phyloP scores from a whole-genome alignment of 441 rosid species.

The Corymbia calophylla region DNA sequence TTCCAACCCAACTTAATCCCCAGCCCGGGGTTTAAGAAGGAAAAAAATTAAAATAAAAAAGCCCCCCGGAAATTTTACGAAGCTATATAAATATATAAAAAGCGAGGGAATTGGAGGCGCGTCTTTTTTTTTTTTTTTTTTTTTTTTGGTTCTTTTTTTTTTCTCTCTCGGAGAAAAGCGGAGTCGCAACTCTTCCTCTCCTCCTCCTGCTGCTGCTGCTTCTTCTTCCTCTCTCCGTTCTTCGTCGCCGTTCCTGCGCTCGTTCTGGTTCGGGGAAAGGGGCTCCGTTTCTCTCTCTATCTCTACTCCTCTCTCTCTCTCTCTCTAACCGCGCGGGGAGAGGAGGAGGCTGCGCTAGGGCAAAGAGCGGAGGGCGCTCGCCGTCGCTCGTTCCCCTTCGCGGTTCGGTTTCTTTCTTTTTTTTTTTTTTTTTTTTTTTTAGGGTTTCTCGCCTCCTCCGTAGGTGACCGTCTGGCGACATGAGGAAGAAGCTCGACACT shows the following conservation, averaged over 20 bases:
- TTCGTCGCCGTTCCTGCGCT: background rate
- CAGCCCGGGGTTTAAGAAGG: background rate
- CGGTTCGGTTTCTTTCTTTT: background rate
- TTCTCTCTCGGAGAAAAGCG: background rate
- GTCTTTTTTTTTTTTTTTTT: too few species aligned
- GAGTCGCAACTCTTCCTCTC: background rate
- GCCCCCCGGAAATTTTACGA: background rate
- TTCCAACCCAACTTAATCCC: background rate
- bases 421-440: background rate
- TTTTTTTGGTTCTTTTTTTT: background rate
- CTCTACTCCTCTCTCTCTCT: background rate
- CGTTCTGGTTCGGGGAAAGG: background rate
- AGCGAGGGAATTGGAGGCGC: background rate
- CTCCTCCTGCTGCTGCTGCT: background rate
- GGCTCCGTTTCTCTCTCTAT: background rate
- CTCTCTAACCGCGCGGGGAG: background rate
- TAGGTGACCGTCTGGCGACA: background rate
- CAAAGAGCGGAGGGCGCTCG: background rate
- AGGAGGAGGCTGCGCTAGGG: background rate
- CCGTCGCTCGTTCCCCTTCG: background rate
- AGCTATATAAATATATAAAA: background rate
- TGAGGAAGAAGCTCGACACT: conserved; percentile 22
- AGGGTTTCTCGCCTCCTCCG: background rate
- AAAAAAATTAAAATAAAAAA: background rate
- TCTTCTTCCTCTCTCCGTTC: background rate